These are phyloP conservation scores for Omphalotus guepiniiformis DNA, from an alignment of 768 basidiomycete genomes.

Conservation along the genomic window DNA sequence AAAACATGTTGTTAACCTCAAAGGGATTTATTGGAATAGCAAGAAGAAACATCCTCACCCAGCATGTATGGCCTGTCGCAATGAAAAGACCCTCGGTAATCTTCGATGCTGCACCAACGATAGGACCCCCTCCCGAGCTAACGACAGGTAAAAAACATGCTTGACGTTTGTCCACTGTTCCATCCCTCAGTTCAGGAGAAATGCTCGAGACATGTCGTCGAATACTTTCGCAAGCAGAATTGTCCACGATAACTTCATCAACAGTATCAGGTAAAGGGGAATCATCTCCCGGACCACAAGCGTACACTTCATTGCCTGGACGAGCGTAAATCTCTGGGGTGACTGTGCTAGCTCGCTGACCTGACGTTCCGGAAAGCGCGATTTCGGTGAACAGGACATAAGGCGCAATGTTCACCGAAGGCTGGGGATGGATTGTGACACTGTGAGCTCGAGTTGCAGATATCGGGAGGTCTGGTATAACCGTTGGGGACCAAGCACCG, in stretches of 20 bases:
- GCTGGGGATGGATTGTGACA: conserved; percentile 53
- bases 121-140: conserved; percentile 55
- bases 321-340: conserved; percentile 73
- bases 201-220: conserved; percentile 55
- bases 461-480: conserved; percentile 57
- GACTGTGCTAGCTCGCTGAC: conserved; percentile 21
- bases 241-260: conserved; percentile 64
- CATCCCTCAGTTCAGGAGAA: conserved; percentile 51
- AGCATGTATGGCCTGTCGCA: conserved; percentile 77
- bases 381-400: conserved; percentile 87
- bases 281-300: conserved; percentile 78
- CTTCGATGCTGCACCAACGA: conserved; percentile 57
- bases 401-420: conserved; percentile 49
- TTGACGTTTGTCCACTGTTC: conserved; percentile 45
- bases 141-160: conserved; percentile 80
- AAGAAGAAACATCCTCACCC: conserved; percentile 42
- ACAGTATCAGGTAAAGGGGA: conserved; percentile 63
- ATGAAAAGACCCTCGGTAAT: conserved; percentile 64
- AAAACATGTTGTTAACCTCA: not conserved
- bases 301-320: conserved; percentile 65
- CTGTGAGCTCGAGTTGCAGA: conserved; percentile 69
- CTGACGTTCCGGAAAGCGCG: conserved; percentile 15
- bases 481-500: conserved; percentile 79
- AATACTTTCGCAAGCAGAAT: conserved; percentile 51
- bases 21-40: not conserved